A percentile compares a stretch with the other conserved stretches of the same genome.
Evolutionary conservation across 352 stramenopile genomes (phyloP).

Genomic region (Globisporangium carolinianum): DNA sequence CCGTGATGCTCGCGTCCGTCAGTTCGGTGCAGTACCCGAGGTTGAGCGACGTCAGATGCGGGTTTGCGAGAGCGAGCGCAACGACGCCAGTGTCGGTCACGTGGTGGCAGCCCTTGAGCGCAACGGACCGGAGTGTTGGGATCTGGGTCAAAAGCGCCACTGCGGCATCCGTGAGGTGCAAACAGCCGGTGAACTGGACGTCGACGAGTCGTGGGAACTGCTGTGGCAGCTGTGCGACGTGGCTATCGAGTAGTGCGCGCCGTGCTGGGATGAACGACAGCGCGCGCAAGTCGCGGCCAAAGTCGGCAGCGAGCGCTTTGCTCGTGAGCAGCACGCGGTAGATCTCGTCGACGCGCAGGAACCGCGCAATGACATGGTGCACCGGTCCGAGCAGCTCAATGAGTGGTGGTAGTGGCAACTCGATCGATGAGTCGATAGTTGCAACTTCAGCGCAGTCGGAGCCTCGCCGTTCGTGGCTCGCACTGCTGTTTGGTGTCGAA

Average conservation of each 20-base stretch:
- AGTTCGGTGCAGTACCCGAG: conserved; percentile 75
- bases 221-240: conserved; percentile 28
- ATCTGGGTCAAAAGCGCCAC: conserved; percentile 35
- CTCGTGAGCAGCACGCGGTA: conserved; percentile 43
- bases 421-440: background rate
- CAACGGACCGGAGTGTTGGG: conserved; percentile 25
- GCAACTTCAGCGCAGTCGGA: conserved; percentile 1
- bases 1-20: conserved; percentile 45
- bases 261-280: conserved; percentile 57
- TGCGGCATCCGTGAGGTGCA: conserved; percentile 42
- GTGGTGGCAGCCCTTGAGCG: conserved; percentile 68
- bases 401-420: background rate
- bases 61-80: conserved; percentile 12
- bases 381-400: conserved; percentile 22
- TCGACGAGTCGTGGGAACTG: conserved; percentile 48
- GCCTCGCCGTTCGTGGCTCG: background rate
- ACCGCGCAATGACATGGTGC: conserved; percentile 38
- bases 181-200: conserved; percentile 56
- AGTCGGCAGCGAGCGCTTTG: conserved; percentile 32
- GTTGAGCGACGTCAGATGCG: conserved; percentile 52
- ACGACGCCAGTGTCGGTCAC: conserved; percentile 34
- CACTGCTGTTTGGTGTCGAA: background rate
- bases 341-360: conserved; percentile 42
- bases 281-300: conserved; percentile 29
- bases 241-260: conserved; percentile 32